Evolutionary conservation across 768 basidiomycete species (phyloP), one percentile per base, ranked within the genome.

Genomic region (Suillus brevipes): DNA sequence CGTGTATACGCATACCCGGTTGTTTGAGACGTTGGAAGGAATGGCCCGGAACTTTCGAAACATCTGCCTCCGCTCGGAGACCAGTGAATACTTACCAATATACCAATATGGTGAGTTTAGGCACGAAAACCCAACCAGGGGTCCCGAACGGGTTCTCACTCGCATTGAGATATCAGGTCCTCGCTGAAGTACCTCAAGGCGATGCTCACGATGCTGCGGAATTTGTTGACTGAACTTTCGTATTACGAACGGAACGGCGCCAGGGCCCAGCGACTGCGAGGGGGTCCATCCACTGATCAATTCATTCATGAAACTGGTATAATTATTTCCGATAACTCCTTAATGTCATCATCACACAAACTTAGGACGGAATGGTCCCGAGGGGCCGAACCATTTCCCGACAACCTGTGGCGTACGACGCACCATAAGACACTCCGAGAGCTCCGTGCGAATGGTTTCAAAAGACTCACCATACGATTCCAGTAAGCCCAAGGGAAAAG

Each of bases 341-440:
- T 57, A 63, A 64, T 62, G 62, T 69, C 18, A 28, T 31, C 60
- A 68, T 34, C 64, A 58, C 28, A 64, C 66, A 71, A 78, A 83
- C 61, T 72, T 77, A 18, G 85, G 83, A 62, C 77, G 74, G 66
- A 75, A 69, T 60, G 73, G 74, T 10, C 82, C 84, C 14, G 74
- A 73, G 6, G 78, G 74, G 43, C 84, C 85, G 67, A 78, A 86
- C 85, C 85, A 85, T 52, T 75, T 72, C 49, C 83, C 81, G 66
- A 78, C 72, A 68, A 82, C 65, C 73, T 78, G 57, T 36, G 55
- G 9, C 57, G 59, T 42, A 52, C 10, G 65, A 66, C 58, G 25
- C 6, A 75, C 70, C 69, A 88, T 89, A 88, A 90, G 91, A 63
- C 81, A 79, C 64, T 87, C 86, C 89, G 88, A 94, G 77, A 94